These are phyloP conservation scores for Diaporthe destruens DNA, from an alignment of 2,329 filamentous ascomycete species.

Conservation along the genomic window DNA sequence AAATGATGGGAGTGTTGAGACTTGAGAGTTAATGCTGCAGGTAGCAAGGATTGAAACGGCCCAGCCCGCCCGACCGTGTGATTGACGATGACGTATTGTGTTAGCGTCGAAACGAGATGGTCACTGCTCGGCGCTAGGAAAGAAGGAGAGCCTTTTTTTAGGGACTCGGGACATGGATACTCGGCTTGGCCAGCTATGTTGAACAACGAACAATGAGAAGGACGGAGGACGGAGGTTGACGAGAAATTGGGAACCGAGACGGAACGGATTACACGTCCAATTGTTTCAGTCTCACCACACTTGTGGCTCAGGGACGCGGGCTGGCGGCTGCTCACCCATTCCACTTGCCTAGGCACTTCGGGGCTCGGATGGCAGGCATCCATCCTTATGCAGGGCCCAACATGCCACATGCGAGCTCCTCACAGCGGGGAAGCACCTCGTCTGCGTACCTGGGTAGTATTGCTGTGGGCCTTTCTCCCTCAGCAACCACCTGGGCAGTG, in stretches of 20 bases:
- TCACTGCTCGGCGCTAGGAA: slow-evolving; percentile 23
- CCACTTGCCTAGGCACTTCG: slow-evolving; percentile 2
- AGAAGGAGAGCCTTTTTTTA: neutral
- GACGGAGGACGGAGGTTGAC: neutral
- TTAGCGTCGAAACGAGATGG: slow-evolving; percentile 27
- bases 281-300: slow-evolving; percentile 31
- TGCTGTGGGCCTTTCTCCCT: slow-evolving; percentile 1
- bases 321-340: slow-evolving; percentile 28
- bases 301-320: slow-evolving; percentile 4
- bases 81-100: slow-evolving; percentile 29
- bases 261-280: slow-evolving; percentile 23
- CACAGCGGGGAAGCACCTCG: slow-evolving; percentile 28
- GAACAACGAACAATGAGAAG: neutral
- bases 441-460: neutral
- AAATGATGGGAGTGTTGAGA: neutral
- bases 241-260: slow-evolving; percentile 21
- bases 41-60: slow-evolving; percentile 22
- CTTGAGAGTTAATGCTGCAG: slow-evolving; percentile 4
- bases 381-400: slow-evolving; percentile 23
- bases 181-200: too few relatives aligned
- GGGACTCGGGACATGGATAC: neutral
- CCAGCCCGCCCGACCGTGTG: slow-evolving; percentile 21
- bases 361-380: slow-evolving; percentile 21
- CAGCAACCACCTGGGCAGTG: neutral
- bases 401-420: slow-evolving; percentile 15